phyloP scores from a whole-genome alignment of 768 basidiomycete species.

The Agaricus sinodeliciosus region DNA sequence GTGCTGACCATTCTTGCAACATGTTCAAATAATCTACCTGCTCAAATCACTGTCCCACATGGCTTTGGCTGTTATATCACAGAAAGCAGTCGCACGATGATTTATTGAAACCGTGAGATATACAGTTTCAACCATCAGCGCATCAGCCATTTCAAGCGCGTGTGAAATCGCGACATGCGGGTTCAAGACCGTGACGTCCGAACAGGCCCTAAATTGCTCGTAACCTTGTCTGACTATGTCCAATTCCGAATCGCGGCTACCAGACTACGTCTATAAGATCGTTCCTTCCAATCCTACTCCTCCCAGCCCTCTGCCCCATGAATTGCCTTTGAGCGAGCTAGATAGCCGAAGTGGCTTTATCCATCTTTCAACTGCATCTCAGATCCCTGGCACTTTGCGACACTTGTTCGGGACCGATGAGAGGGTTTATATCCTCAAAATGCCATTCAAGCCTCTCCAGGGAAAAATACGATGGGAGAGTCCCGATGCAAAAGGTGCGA shows the following conservation, averaged over 20 bases:
- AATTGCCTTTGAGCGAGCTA: constrained; percentile 43
- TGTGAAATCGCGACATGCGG: too few species aligned
- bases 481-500: constrained; percentile 22
- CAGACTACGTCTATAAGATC: constrained; percentile 59
- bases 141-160: too few species aligned
- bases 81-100: too few species aligned
- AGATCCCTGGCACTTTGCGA: constrained; percentile 39
- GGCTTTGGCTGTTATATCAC: too few species aligned
- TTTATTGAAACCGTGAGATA: too few species aligned
- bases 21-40: too few species aligned
- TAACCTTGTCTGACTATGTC: not conserved
- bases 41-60: too few species aligned
- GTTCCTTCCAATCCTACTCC: constrained; percentile 36
- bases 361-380: constrained; percentile 49
- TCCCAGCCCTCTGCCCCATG: constrained; percentile 32
- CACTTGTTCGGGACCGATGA: constrained; percentile 37
- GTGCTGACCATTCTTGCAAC: too few species aligned
- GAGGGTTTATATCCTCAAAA: constrained; percentile 34
- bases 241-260: constrained; percentile 19
- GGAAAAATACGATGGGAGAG: constrained; percentile 43
- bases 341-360: constrained; percentile 43
- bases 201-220: too few species aligned
- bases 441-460: constrained; percentile 34
- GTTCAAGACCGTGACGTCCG: too few species aligned
- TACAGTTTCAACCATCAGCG: too few species aligned